Evolutionary conservation across 2,329 filamentous ascomycete genomes (phyloP), one percentile per base, ranked within the genome.

Genomic region (Beauveria medogensis): DNA sequence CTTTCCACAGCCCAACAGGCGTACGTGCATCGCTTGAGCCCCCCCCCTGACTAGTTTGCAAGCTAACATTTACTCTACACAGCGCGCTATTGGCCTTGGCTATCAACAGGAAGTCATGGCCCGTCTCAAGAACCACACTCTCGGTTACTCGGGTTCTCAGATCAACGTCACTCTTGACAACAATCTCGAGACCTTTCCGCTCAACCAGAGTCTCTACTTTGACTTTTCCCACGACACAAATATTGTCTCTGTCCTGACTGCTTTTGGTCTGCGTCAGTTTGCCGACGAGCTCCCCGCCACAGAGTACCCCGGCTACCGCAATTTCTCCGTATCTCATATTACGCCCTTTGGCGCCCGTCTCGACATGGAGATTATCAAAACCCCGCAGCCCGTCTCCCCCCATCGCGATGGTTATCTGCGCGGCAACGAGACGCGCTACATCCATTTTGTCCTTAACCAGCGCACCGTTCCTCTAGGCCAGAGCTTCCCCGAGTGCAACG

Each of bases 171-270:
- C 88, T 0, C 80, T 90, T 34, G 87, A 90, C 74, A 83, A 79
- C 68, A 89, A 81, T 71, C 80, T 80, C 0, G 76, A 77, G 41
- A 92, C 88, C 0, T 92, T 92, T 70, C 89, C 89, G 0, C 74
- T 89, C 4, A 83, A 91, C 69, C 90, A 92, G 69, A 81, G 77
- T 24, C 77, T 92, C 18, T 91, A 91, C 71, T 82, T 92, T 55
- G 89, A 92, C 75, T 92, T 92, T 71, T 86, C 83, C 18, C 89
- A 92, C 71, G 89, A 92, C 72, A 88, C 86, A 37, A 90, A 89
- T 69, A 89, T 90, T 63, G 78, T 87, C 66, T 81, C 82, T 28
- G 82, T 91, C 64, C 75, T 92, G 4, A 85, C 87, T 0, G 89
- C 89, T 0, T 89, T 92, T 63, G 88, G 88, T 1, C 77, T 92